phyloP scores from a whole-genome alignment of 2,329 filamentous ascomycete species.

The Colletotrichum camelliae region DNA sequence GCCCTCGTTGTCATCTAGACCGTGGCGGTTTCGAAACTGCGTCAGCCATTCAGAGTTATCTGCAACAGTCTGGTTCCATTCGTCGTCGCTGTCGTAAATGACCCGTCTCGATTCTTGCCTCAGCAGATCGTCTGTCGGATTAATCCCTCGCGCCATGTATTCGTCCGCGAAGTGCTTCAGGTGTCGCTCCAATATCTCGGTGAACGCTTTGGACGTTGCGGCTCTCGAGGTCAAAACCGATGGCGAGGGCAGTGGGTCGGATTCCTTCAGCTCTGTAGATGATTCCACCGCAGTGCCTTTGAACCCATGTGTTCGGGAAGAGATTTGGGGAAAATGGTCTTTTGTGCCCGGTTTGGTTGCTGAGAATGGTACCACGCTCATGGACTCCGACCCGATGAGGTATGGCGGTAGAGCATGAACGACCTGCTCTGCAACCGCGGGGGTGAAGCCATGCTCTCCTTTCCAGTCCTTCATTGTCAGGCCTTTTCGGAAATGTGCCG shows the following conservation, averaged over 20 bases:
- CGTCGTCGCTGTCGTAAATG: constrained; percentile 27
- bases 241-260: background rate
- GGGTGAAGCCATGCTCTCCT: constrained; percentile 30
- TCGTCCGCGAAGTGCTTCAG: background rate
- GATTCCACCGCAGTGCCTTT: background rate
- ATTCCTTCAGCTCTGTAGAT: background rate
- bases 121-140: constrained; percentile 30
- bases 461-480: constrained; percentile 33
- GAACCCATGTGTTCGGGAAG: background rate
- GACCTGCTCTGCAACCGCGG: constrained; percentile 25
- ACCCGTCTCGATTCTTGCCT: constrained; percentile 29
- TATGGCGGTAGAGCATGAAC: constrained; percentile 30
- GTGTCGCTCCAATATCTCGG: background rate
- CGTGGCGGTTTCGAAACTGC: constrained; percentile 23
- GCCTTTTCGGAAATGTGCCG: constrained; percentile 31
- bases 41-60: constrained; percentile 32
- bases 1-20: background rate
- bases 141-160: background rate
- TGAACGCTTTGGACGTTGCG: background rate
- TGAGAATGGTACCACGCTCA: constrained; percentile 30
- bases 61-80: constrained; percentile 32
- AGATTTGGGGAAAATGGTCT: constrained; percentile 26
- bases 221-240: background rate
- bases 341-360: constrained; percentile 25
- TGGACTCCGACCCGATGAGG: constrained; percentile 27